A percentile compares a stretch with the other conserved stretches of the same genome.
Evolutionary conservation across 2,329 filamentous ascomycete genomes (phyloP).

Genomic region (Fusarium sp.): DNA sequence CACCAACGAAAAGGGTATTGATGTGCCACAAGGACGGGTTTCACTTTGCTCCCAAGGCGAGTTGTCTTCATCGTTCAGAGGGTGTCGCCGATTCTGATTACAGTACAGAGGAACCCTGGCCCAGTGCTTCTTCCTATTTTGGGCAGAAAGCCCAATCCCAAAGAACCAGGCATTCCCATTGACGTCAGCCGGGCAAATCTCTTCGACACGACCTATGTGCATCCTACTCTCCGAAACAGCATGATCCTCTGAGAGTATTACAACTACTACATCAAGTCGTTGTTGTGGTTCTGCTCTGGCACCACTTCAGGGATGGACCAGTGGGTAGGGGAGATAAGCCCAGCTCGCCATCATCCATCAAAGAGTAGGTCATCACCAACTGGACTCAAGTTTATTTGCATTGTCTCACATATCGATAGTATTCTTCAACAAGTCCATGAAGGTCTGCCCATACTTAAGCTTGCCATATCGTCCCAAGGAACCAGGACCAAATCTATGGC

Average conservation of each 20-base stretch:
- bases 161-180: conserved; percentile 3
- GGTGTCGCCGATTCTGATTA: neutral
- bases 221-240: neutral
- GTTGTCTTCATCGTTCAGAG: neutral
- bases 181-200: conserved; percentile 9
- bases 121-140: neutral
- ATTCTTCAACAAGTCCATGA: conserved; percentile 13
- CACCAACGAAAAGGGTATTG: neutral
- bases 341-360: neutral
- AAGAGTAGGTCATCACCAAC: neutral
- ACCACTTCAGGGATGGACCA: neutral
- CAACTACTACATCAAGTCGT: neutral
- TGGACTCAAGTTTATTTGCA: too few species aligned
- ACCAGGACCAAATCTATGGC: neutral
- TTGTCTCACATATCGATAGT: neutral
- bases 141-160: neutral
- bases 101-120: neutral
- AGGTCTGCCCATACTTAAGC: conserved; percentile 1
- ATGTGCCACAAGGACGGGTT: conserved; percentile 13
- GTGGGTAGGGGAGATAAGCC: neutral
- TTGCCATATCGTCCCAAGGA: neutral
- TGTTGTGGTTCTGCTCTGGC: conserved; percentile 1
- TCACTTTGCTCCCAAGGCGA: conserved; percentile 11
- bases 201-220: conserved; percentile 1
- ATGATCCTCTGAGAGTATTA: conserved; percentile 12